These are phyloP conservation scores for Metrosideros polymorpha DNA, from an alignment of 441 rosid genomes.

Conservation along the genomic window DNA sequence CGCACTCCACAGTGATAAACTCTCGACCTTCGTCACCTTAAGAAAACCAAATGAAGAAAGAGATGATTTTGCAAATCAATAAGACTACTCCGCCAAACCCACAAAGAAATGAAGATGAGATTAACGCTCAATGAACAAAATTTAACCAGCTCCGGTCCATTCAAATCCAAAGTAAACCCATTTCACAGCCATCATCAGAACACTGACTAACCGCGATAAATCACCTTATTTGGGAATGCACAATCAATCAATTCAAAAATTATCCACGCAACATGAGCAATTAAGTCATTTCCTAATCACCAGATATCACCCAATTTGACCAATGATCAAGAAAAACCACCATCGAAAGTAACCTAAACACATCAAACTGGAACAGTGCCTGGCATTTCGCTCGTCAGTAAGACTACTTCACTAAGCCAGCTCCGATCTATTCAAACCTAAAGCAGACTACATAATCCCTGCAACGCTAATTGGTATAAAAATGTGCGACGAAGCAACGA, in stretches of 20 bases:
- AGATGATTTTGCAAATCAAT: neutral
- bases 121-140: neutral
- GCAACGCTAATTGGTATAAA: neutral
- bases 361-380: neutral
- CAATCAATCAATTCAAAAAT: neutral
- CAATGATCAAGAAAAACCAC: neutral
- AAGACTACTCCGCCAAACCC: neutral
- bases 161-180: neutral
- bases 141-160: neutral
- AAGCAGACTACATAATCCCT: neutral
- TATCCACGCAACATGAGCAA: neutral
- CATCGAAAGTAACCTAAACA: neutral
- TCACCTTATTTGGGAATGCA: neutral
- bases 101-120: neutral
- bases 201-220: neutral
- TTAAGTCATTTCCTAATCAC: neutral
- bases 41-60: neutral
- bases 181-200: fast-evolving
- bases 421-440: no score
- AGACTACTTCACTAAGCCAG: neutral
- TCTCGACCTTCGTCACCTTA: constrained; percentile 85
- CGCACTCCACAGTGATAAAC: constrained; percentile 73
- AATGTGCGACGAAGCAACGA: neutral
- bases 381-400: neutral
- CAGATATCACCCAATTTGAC: neutral